Base-by-base conservation (phyloP, 305 asterid genomes). In the Fraxinus baroniana region DNA sequence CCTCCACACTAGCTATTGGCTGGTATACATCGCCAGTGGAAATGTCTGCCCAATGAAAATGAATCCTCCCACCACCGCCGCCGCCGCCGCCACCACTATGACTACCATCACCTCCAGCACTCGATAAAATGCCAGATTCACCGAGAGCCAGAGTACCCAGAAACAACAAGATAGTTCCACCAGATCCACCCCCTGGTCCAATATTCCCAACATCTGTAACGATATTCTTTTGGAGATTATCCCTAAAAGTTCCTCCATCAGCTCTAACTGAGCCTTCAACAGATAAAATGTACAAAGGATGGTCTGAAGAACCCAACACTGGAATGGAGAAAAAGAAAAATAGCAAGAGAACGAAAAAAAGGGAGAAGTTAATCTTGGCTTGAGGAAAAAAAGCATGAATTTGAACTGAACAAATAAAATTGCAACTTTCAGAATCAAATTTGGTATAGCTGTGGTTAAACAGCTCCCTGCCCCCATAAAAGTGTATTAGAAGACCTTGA, bases 61-160 rank as follows among this genome's bases (percentile, higher is more conserved):
- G 98, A 81, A 97, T 91, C 89, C 99, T 94, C 82, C 99, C 99
- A 78, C 99, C 99, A 52, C 99, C 99, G 6, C 99, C 99, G 0
- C 98, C 99, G 3, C 99, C 99, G 3, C 33, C 0, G 32, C 95
- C 95, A 33, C 97, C 97, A 62, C 87, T 82, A 77, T 84, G 86
- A 88, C 94, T 91, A 86, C 98, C 97, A 76, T 86, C 85, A 71
- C 99, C 99, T 78, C 99, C 99, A 85, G 80, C 90, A 90, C 95
- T 94, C 79, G 99, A 93, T 81, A 97, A 84, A 86, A 81, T 86
- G 52, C 98, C 98, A 84, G 91, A 81, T 33, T 79, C 89, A 73
- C 89, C 88, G 78, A 97, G 91, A 83, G 87, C 80, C 83, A 97
- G 87, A 89, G 82, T 76, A 49, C 83, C 93, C 90, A 95, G 82